Evolutionary conservation across 345 rosid genomes (phyloP).

Genomic region (Rhodomyrtus tomentosa): DNA sequence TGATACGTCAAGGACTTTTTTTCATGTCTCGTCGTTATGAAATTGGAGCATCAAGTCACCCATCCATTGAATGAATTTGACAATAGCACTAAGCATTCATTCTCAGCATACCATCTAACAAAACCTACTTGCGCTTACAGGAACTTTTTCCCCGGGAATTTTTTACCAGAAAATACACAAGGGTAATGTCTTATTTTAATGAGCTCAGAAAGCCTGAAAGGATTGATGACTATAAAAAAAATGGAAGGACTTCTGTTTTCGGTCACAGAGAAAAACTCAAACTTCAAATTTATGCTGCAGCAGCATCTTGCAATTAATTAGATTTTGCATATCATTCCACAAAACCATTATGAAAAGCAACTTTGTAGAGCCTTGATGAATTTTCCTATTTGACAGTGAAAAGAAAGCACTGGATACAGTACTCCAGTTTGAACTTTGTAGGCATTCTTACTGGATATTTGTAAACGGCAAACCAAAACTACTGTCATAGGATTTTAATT

Average conservation of each 20-base stretch:
- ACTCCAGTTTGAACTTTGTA: background rate
- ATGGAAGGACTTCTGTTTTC: background rate
- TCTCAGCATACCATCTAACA: background rate
- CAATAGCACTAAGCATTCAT: background rate
- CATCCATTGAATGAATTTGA: background rate
- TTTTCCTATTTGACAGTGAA: background rate
- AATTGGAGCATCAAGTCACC: background rate
- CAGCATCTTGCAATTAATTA: background rate
- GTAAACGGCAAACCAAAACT: background rate
- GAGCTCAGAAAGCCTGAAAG: background rate
- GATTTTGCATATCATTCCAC: background rate
- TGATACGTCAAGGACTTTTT: background rate
- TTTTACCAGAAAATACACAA: background rate
- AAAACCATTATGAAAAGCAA: background rate
- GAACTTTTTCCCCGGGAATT: background rate
- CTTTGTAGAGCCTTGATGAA: background rate
- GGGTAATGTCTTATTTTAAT: background rate
- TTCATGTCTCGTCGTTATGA: background rate
- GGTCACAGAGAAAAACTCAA: background rate
- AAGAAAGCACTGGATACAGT: background rate
- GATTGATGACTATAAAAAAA: background rate
- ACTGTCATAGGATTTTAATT: background rate
- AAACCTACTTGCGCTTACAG: background rate
- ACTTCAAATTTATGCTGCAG: background rate
- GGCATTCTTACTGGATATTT: background rate